These are phyloP conservation scores for Pulveroboletus sp. DNA, from an alignment of 768 basidiomycete species.

Conservation along the genomic window DNA sequence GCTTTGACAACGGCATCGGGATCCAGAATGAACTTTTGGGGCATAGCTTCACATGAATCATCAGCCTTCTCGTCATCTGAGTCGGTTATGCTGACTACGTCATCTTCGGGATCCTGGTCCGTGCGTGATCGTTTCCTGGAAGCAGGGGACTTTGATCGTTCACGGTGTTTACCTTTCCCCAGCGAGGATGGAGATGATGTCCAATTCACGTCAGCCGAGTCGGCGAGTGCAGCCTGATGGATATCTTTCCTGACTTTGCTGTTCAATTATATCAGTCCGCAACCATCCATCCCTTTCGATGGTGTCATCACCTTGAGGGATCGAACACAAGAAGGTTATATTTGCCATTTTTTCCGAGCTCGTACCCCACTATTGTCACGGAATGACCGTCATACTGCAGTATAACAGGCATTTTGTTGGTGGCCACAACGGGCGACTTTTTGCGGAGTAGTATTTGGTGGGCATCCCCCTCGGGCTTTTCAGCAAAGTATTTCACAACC, in stretches of 20 bases:
- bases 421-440: slow-evolving; percentile 49
- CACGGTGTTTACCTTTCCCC: slow-evolving; percentile 23
- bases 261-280: slow-evolving; percentile 1
- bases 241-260: slow-evolving; percentile 10
- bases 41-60: not conserved
- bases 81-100: slow-evolving; percentile 22
- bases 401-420: slow-evolving; percentile 74
- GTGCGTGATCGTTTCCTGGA: slow-evolving; percentile 30
- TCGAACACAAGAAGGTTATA: slow-evolving; percentile 74
- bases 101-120: slow-evolving; percentile 24
- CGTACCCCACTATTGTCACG: slow-evolving; percentile 81
- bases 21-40: slow-evolving; percentile 19
- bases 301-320: slow-evolving; percentile 54
- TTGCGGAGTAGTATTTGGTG: slow-evolving; percentile 52
- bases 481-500: slow-evolving; percentile 70
- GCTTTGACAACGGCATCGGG: slow-evolving; percentile 37
- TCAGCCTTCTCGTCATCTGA: slow-evolving; percentile 11
- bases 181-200: slow-evolving; percentile 7
- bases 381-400: slow-evolving; percentile 85
- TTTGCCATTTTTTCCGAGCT: slow-evolving; percentile 53
- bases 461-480: slow-evolving; percentile 36
- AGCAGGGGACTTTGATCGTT: slow-evolving; percentile 17
- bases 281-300: not conserved
- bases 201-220: slow-evolving; percentile 1
- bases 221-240: slow-evolving; percentile 22